These are phyloP conservation scores for Ascochyta lentis DNA, from an alignment of 2,329 filamentous ascomycete genomes.

Conservation along the genomic window DNA sequence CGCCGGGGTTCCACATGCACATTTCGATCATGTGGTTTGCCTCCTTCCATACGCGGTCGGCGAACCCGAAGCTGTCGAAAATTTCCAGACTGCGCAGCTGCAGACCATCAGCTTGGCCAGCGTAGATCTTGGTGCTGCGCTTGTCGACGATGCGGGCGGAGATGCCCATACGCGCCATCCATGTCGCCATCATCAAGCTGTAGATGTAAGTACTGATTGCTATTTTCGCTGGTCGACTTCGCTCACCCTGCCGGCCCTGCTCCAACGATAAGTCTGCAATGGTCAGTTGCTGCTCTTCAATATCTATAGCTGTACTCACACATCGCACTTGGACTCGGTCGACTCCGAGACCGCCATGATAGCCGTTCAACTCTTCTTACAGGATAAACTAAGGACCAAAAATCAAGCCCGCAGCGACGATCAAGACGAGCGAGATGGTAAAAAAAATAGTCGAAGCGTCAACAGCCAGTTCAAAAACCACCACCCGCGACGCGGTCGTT, in stretches of 20 bases:
- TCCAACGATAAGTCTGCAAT: conserved; percentile 46
- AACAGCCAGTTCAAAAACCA: not conserved
- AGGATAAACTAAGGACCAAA: not conserved
- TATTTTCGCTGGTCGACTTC: not conserved
- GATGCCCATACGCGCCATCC: conserved; percentile 51
- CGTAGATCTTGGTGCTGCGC: conserved; percentile 50
- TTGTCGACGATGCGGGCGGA: conserved; percentile 53
- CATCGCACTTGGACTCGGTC: conserved; percentile 45
- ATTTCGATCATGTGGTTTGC: conserved; percentile 74
- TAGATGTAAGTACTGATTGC: not conserved
- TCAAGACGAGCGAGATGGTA: not conserved
- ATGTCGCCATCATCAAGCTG: conserved; percentile 50
- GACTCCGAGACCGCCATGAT: conserved; percentile 31
- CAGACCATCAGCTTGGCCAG: conserved; percentile 52
- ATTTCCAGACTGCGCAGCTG: conserved; percentile 54
- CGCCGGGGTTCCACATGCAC: conserved; percentile 62
- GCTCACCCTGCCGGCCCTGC: conserved; percentile 48
- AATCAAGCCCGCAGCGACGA: not conserved
- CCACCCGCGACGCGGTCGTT: not conserved
- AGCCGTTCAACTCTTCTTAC: not conserved
- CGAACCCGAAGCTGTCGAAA: conserved; percentile 70
- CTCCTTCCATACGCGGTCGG: conserved; percentile 68
- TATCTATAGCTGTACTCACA: conserved; percentile 28
- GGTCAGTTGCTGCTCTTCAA: no score
- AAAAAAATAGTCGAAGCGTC: conserved; percentile 5